These are phyloP conservation scores for Tricholoma sp. DNA, from an alignment of 768 basidiomycete genomes.

Conservation along the genomic window DNA sequence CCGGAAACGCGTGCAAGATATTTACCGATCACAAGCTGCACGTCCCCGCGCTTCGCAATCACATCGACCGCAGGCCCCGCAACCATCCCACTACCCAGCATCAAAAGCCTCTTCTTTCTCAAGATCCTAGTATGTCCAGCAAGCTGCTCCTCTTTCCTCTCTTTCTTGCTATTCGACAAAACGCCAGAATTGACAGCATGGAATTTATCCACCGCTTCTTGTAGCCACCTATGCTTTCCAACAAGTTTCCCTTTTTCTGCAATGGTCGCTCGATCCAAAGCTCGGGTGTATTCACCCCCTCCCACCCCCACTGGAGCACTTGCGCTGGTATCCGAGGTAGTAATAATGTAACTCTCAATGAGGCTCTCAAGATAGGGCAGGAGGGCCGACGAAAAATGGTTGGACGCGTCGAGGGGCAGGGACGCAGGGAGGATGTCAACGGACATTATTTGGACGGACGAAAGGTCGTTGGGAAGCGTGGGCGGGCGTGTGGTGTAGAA, in stretches of 20 bases:
- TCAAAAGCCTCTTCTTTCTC: constrained; percentile 61
- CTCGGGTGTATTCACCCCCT: constrained; percentile 28
- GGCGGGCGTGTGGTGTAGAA: constrained; percentile 51
- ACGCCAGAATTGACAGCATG: constrained; percentile 13
- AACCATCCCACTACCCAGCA: constrained; percentile 95
- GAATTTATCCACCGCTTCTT: constrained; percentile 43
- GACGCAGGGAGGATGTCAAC: constrained; percentile 89
- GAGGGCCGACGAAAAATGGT: constrained; percentile 65
- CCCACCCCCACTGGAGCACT: not conserved
- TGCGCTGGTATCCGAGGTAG: not conserved
- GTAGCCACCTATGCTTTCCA: constrained; percentile 54
- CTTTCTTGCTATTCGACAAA: not conserved
- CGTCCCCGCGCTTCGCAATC: constrained; percentile 54
- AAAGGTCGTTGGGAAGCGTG: constrained; percentile 38
- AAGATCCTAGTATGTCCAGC: constrained; percentile 2
- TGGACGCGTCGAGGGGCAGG: constrained; percentile 76
- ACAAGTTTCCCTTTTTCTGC: constrained; percentile 52
- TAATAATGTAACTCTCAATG: constrained; percentile 36
- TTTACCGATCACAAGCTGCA: constrained; percentile 72
- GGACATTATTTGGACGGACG: constrained; percentile 73
- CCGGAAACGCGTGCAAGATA: constrained; percentile 31
- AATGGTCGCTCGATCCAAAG: constrained; percentile 69
- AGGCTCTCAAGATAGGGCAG: constrained; percentile 63
- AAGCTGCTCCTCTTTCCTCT: not conserved
- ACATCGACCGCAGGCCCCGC: constrained; percentile 83